Conservation (phyloP, 352 stramenopile species). For the Pythium rishiriense region DNA sequence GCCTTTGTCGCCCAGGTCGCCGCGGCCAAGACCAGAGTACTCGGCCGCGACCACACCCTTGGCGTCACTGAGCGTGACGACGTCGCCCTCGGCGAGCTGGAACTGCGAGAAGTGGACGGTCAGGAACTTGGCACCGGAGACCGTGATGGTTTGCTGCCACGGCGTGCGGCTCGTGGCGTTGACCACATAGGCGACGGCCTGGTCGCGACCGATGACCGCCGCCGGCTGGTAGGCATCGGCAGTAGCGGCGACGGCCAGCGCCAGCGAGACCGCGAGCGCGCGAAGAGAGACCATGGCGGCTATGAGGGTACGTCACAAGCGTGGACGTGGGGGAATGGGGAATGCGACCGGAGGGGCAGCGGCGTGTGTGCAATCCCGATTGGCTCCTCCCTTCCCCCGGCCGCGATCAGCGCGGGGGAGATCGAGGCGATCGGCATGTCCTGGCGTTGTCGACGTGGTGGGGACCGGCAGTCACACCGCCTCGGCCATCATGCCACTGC, state of each 20-base stretch:
- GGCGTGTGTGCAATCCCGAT: no score
- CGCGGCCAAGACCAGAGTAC: slow-evolving; percentile 35
- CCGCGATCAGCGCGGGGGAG: no score
- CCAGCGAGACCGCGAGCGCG: slow-evolving; percentile 7
- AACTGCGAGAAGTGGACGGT: slow-evolving; percentile 46
- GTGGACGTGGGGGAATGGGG: neutral
- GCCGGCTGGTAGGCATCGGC: slow-evolving; percentile 10
- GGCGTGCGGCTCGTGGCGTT: slow-evolving; percentile 26
- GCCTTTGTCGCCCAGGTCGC: slow-evolving; percentile 28
- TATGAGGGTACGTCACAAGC: no score
- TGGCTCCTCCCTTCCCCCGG: no score
- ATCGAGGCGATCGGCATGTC: no score
- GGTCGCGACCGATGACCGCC: slow-evolving; percentile 28
- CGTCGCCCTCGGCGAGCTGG: slow-evolving; percentile 32
- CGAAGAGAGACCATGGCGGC: slow-evolving; percentile 13
- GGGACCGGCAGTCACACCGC: no score
- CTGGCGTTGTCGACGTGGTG: no score
- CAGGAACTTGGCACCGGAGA: slow-evolving; percentile 36
- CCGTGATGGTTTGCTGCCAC: slow-evolving; percentile 24
- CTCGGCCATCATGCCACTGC: no score
- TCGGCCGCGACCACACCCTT: slow-evolving; percentile 26
- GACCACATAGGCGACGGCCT: slow-evolving; percentile 26
- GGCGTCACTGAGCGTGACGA: slow-evolving; percentile 28
- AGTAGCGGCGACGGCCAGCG: neutral
- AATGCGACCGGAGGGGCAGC: neutral